Evolutionary conservation across 306 rosid species (phyloP), one percentile per base, ranked within the genome.

Genomic region (Hippophae rhamnoides): DNA sequence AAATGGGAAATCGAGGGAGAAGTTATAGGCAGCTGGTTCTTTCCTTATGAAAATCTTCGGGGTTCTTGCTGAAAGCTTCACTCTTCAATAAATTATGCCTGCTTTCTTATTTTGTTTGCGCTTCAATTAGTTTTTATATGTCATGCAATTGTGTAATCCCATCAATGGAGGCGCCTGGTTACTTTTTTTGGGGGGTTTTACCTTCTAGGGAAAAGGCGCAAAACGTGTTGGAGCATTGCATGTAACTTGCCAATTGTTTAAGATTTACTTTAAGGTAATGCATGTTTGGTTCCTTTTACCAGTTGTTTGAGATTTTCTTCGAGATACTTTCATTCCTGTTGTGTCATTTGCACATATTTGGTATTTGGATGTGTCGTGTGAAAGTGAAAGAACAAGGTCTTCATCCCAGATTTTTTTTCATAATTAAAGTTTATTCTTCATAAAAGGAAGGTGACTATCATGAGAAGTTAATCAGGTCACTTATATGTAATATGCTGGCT

Each of bases 401-500:
- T 9, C 10, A 23, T 46, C 10, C 42, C 7, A 12, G 7, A 49
- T 6, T 49, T 49, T 11, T 8, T 4, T 49, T 68, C 43, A 50
- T n/a, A 54, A 48, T 45, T 26, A n/a, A n/a, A 26, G 45, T 67
- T 41, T 45, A 5, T 48, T 27, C 5, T n/a, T 12, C 25, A 8
- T 13, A 74, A 58, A 42, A 26, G 43, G 18, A 44, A 49, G 74
- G 64, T 75, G 45, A 74, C 74, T 41, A 61, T 25, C 56, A 7
- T 70, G 53, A 47, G 48, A n/a, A 66, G 58, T 64, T 72, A 9
- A 76, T 57, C 86, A 87, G 95, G 98, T 85, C 64, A 83, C 96
- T 50, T 92, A 92, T 88, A 88, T 85, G 99, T 92, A 92, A 73
- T 92, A 87, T 74, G 87, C 99, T 9, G 99, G 99, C 18, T 95